Evolutionary conservation across 306 rosid species (phyloP).

Genomic region (Casuarina glauca): DNA sequence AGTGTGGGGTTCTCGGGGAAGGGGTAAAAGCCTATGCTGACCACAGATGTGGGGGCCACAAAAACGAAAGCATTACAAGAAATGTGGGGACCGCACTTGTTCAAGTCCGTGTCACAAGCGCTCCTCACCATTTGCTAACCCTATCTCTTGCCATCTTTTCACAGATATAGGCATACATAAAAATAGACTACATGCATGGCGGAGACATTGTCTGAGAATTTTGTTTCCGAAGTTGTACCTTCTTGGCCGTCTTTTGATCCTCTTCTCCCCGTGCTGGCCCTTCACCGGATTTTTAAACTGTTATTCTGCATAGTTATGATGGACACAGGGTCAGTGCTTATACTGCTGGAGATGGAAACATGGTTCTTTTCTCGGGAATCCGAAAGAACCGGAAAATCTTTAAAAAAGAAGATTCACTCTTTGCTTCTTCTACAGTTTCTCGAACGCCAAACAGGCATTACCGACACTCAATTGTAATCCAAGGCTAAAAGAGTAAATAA

Average conservation of each 20-base stretch:
- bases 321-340: slow-evolving; percentile 11
- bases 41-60: too few species aligned
- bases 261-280: slow-evolving; percentile 23
- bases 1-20: too few species aligned
- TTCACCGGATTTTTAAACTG: slow-evolving; percentile 34
- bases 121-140: too few species aligned
- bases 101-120: too few species aligned
- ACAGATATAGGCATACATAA: too few species aligned
- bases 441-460: not conserved
- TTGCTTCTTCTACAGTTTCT: not conserved
- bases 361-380: not conserved
- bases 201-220: slow-evolving; percentile 54
- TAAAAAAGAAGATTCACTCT: not conserved
- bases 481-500: not conserved
- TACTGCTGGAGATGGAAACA: not conserved
- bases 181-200: slow-evolving; percentile 57
- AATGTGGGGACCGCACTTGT: too few species aligned
- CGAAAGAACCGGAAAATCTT: not conserved
- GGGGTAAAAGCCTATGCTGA: too few species aligned
- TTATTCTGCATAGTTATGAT: slow-evolving; percentile 38
- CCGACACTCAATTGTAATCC: not conserved
- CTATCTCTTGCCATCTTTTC: too few species aligned
- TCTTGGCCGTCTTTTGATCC: slow-evolving; percentile 54
- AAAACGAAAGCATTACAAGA: too few species aligned
- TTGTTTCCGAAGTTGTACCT: slow-evolving; percentile 63